phyloP scores from a whole-genome alignment of 768 basidiomycete genomes.

The Phlegmacium glaucopus region DNA sequence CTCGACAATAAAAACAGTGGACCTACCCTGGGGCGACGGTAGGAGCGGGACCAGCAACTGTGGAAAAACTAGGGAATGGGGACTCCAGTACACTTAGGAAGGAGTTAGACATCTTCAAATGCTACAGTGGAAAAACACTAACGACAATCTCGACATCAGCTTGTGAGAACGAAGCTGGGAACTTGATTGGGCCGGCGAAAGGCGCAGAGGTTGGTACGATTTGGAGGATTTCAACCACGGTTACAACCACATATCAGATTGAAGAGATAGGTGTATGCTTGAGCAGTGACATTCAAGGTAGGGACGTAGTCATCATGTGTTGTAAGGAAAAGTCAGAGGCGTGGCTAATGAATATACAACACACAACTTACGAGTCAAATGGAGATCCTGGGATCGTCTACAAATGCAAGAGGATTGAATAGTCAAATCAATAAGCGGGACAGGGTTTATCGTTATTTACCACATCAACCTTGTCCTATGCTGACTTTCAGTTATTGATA shows the following conservation, averaged over 20 bases:
- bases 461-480: constrained; percentile 4
- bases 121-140: not conserved
- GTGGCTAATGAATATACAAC: too few species aligned
- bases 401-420: not conserved
- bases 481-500: not conserved
- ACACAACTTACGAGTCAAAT: constrained; percentile 24
- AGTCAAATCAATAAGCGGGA: too few species aligned
- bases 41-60: constrained; percentile 5
- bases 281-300: too few species aligned
- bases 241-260: not conserved
- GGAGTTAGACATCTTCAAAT: not conserved
- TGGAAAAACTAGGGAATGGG: constrained; percentile 5
- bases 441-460: too few species aligned
- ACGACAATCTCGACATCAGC: constrained; percentile 16
- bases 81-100: not conserved
- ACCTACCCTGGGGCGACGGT: constrained; percentile 3
- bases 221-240: not conserved
- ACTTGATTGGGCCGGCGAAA: constrained; percentile 14
- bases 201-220: constrained; percentile 12
- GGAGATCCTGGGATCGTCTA: constrained; percentile 20
- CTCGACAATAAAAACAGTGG: not conserved
- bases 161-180: constrained; percentile 16
- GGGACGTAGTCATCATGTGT: too few species aligned
- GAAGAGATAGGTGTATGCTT: constrained; percentile 8
- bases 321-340: too few species aligned